Evolutionary conservation across 345 rosid genomes (phyloP).

Genomic region (Theobroma cacao): DNA sequence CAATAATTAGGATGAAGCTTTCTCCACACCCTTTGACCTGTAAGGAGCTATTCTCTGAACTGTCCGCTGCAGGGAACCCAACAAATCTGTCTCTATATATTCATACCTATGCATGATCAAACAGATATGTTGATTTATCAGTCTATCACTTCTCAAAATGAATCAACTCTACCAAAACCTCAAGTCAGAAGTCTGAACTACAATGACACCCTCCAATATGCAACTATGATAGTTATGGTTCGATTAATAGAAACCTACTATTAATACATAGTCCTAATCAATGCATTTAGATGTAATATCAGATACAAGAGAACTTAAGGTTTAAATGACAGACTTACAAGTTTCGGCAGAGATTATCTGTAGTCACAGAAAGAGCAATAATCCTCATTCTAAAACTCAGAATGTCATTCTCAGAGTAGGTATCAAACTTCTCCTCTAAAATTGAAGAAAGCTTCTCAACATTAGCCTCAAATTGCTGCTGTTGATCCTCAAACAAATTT

Average conservation of each 20-base stretch:
- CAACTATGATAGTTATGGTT: not conserved
- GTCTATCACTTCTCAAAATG: not conserved
- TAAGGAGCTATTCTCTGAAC: slow-evolving; percentile 40
- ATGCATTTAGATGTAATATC: not conserved
- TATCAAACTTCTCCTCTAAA: slow-evolving; percentile 36
- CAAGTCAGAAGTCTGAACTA: not conserved
- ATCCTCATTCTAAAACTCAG: slow-evolving; percentile 25
- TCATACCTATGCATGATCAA: slow-evolving; percentile 32
- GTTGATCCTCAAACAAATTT: slow-evolving; percentile 41
- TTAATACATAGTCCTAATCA: not conserved
- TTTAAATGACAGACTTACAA: slow-evolving; percentile 26
- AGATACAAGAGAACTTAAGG: not conserved
- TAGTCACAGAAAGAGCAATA: slow-evolving; percentile 26
- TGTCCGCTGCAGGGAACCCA: slow-evolving; percentile 27
- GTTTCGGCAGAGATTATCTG: slow-evolving; percentile 42
- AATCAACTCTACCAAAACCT: not conserved
- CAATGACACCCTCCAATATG: not conserved
- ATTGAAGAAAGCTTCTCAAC: slow-evolving; percentile 40
- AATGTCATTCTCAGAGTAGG: slow-evolving; percentile 17
- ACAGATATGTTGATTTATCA: not conserved
- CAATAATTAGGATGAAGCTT: slow-evolving; percentile 19
- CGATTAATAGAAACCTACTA: not conserved
- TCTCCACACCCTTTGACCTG: slow-evolving; percentile 28
- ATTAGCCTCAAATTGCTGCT: slow-evolving; percentile 41
- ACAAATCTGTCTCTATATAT: slow-evolving; percentile 39